Percentiles rank a stretch among this genome's conserved stretches.
These are phyloP conservation scores for Fusarium protoensiforme DNA, from an alignment of 2,329 filamentous ascomycete species.

Conservation along the genomic window DNA sequence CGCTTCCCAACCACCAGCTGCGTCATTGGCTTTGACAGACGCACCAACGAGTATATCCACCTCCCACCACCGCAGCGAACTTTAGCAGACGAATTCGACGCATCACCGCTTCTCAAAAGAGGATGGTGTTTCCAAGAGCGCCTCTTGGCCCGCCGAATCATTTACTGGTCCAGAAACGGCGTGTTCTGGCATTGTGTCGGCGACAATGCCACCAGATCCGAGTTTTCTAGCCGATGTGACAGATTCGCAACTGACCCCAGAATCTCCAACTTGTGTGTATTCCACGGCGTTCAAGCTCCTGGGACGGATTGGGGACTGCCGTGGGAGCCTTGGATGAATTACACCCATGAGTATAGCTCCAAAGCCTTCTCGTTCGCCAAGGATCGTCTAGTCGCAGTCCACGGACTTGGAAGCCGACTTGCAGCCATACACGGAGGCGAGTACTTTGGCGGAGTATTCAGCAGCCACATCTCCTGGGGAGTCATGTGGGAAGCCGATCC, in stretches of 20 bases:
- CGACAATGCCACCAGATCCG: background rate
- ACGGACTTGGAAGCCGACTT: background rate
- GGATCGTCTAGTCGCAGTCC: background rate
- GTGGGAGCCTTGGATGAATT: background rate
- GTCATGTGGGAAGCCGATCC: background rate
- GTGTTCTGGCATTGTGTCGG: background rate
- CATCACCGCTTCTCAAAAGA: background rate
- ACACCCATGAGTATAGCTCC: background rate
- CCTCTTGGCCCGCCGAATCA: background rate
- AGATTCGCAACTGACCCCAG: background rate
- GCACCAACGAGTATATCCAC: background rate
- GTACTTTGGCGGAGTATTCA: background rate
- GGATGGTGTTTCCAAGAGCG: constrained; percentile 6
- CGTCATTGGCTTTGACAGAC: background rate
- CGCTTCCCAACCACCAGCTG: background rate
- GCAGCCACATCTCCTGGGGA: background rate
- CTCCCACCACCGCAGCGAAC: background rate
- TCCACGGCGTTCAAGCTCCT: background rate
- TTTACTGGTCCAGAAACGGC: background rate
- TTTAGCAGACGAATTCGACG: background rate
- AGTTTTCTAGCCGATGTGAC: background rate
- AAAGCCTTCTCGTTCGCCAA: background rate
- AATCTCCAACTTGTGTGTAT: background rate
- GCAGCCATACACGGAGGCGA: background rate
- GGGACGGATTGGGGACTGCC: background rate